phyloP scores from a whole-genome alignment of 2,329 filamentous ascomycete species.

The Fusarium temperatum region DNA sequence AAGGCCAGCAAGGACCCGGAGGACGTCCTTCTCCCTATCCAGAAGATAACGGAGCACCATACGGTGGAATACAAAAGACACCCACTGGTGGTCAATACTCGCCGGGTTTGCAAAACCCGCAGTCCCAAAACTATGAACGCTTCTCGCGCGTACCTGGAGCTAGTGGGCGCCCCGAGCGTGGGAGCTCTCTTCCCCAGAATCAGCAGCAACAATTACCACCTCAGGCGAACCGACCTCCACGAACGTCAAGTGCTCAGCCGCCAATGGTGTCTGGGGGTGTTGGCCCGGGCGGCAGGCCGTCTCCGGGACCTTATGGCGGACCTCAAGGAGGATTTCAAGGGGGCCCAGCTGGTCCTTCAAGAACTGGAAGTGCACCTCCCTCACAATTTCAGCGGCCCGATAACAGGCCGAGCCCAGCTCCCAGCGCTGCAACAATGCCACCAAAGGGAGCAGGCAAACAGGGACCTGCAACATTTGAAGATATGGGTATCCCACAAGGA shows the following conservation, averaged over 20 bases:
- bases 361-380: slow-evolving; percentile 52
- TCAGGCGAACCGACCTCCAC: slow-evolving; percentile 28
- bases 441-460: slow-evolving; percentile 60
- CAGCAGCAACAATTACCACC: slow-evolving; percentile 18
- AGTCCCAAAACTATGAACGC: slow-evolving; percentile 42
- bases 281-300: slow-evolving; percentile 38
- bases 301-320: slow-evolving; percentile 32
- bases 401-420: slow-evolving; percentile 43
- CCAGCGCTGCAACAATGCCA: slow-evolving; percentile 48
- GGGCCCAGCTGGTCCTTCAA: slow-evolving; percentile 31
- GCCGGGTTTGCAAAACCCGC: slow-evolving; percentile 32
- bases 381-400: slow-evolving; percentile 43
- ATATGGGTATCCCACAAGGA: slow-evolving; percentile 91
- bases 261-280: slow-evolving; percentile 29
- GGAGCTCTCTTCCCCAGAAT: slow-evolving; percentile 46
- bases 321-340: slow-evolving; percentile 28
- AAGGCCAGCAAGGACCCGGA: slow-evolving; percentile 42
- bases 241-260: slow-evolving; percentile 37
- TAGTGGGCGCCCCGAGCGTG: slow-evolving; percentile 44
- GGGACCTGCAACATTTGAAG: slow-evolving; percentile 95
- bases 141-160: slow-evolving; percentile 46
- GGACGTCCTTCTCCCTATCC: slow-evolving; percentile 40
- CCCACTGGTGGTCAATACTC: slow-evolving; percentile 37
- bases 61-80: slow-evolving; percentile 44
- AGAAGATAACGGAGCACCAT: slow-evolving; percentile 39